Percentiles rank a stretch among this genome's conserved stretches.
Conservation (phyloP, 2,329 filamentous ascomycete genomes). For the Colletotrichum sp. region DNA sequence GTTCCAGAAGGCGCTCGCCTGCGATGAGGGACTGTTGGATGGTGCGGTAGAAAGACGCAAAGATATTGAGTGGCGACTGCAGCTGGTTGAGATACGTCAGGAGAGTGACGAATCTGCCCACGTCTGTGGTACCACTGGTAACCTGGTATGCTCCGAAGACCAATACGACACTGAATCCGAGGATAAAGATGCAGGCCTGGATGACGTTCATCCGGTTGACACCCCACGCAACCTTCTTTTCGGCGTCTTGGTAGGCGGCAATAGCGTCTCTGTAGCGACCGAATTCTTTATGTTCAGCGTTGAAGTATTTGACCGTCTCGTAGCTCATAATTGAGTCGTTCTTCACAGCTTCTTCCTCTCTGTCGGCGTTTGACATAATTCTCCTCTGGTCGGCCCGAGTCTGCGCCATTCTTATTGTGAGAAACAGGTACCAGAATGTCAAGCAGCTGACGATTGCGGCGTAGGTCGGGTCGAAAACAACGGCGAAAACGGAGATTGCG, state of each 20-base stretch:
- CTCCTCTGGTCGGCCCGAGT: constrained; percentile 90
- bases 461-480: constrained; percentile 76
- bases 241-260: constrained; percentile 72
- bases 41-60: constrained; percentile 93
- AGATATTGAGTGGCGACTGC: constrained; percentile 83
- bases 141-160: constrained; percentile 82
- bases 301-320: constrained; percentile 93
- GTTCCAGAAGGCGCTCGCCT: constrained; percentile 89
- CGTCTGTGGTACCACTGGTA: constrained; percentile 65
- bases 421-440: constrained; percentile 94
- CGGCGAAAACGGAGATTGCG: constrained; percentile 81
- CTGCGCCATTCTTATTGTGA: constrained; percentile 95
- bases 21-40: constrained; percentile 98
- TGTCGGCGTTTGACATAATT: constrained; percentile 92
- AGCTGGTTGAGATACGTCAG: constrained; percentile 82
- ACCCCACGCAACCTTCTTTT: constrained; percentile 78
- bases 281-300: constrained; percentile 82
- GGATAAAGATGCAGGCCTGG: constrained; percentile 81
- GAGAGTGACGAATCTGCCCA: constrained; percentile 76
- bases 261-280: constrained; percentile 75
- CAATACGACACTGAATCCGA: constrained; percentile 74
- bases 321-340: constrained; percentile 99
- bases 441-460: constrained; percentile 88
- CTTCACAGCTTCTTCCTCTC: constrained; percentile 96
- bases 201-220: constrained; percentile 82